phyloP scores from a whole-genome alignment of 805 yeast genomes.

The Metschnikowia sp. region DNA sequence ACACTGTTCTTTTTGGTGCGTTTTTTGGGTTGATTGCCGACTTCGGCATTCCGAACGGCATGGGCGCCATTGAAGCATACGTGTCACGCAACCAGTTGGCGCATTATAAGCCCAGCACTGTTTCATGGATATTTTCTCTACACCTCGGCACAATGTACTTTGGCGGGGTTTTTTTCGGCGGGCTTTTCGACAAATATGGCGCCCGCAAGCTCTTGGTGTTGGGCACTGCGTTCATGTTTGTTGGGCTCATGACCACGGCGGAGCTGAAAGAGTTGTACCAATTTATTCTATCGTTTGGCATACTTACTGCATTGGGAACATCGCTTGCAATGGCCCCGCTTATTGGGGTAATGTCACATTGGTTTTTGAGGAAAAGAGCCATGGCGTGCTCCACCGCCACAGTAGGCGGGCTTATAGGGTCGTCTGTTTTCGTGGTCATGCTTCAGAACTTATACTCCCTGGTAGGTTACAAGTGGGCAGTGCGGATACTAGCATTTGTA shows the following conservation, averaged over 20 bases:
- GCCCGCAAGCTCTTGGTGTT: constrained; percentile 33
- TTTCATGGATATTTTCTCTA: constrained; percentile 21
- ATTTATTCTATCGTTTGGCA: constrained; percentile 50
- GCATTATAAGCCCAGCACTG: constrained; percentile 11
- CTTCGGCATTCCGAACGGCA: constrained; percentile 21
- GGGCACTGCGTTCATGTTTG: constrained; percentile 34
- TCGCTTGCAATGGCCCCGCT: constrained; percentile 42
- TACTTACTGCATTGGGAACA: constrained; percentile 39
- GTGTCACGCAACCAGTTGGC: constrained; percentile 18
- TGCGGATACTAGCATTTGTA: constrained; percentile 47
- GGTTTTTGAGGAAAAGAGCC: constrained; percentile 42
- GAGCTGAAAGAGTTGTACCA: constrained; percentile 46
- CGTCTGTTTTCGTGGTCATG: constrained; percentile 52
- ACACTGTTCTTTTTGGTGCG: constrained; percentile 22
- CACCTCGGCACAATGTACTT: constrained; percentile 19
- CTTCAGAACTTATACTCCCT: constrained; percentile 45
- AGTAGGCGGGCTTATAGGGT: constrained; percentile 51
- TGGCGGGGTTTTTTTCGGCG: constrained; percentile 40
- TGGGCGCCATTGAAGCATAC: constrained; percentile 22
- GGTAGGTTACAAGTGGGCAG: constrained; percentile 54
- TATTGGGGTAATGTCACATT: constrained; percentile 43
- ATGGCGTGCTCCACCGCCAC: constrained; percentile 46
- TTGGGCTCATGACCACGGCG: constrained; percentile 45
- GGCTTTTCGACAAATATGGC: constrained; percentile 46
- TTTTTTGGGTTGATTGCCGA: constrained; percentile 21